These are phyloP conservation scores for Lactarius tabidus DNA, from an alignment of 768 basidiomycete species.

Conservation along the genomic window DNA sequence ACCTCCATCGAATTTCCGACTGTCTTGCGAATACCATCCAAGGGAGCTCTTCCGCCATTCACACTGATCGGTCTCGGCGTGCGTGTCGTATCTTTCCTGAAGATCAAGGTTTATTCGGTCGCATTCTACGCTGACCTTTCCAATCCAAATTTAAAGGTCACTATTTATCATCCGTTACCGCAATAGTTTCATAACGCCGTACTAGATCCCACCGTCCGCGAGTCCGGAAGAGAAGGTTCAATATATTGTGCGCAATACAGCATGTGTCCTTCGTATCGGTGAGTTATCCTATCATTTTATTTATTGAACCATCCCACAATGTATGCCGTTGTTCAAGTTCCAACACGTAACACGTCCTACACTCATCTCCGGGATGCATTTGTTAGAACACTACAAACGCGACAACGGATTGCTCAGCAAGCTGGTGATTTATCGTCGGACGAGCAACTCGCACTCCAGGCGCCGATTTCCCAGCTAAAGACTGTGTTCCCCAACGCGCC, in stretches of 20 bases:
- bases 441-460: slow-evolving; percentile 51
- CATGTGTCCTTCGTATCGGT: slow-evolving; percentile 77
- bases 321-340: slow-evolving; percentile 45
- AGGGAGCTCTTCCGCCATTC: slow-evolving; percentile 55
- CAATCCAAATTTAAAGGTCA: slow-evolving; percentile 58
- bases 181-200: background rate
- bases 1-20: slow-evolving; percentile 73
- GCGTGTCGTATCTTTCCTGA: slow-evolving; percentile 82
- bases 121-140: slow-evolving; percentile 84
- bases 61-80: slow-evolving; percentile 82
- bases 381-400: slow-evolving; percentile 63
- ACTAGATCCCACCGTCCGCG: slow-evolving; percentile 52
- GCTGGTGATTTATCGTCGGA: slow-evolving; percentile 54
- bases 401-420: slow-evolving; percentile 51
- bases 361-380: slow-evolving; percentile 82
- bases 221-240: slow-evolving; percentile 66
- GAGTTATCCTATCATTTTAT: slow-evolving; percentile 22
- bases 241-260: slow-evolving; percentile 59
- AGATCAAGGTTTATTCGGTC: slow-evolving; percentile 84
- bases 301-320: background rate
- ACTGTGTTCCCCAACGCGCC: slow-evolving; percentile 71
- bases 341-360: slow-evolving; percentile 72
- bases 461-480: slow-evolving; percentile 68
- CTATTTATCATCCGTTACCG: slow-evolving; percentile 17
- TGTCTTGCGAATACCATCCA: slow-evolving; percentile 58